These are phyloP conservation scores for Triticum timopheevii DNA, from an alignment of 176 grass and related monocot genomes.

Conservation along the genomic window DNA sequence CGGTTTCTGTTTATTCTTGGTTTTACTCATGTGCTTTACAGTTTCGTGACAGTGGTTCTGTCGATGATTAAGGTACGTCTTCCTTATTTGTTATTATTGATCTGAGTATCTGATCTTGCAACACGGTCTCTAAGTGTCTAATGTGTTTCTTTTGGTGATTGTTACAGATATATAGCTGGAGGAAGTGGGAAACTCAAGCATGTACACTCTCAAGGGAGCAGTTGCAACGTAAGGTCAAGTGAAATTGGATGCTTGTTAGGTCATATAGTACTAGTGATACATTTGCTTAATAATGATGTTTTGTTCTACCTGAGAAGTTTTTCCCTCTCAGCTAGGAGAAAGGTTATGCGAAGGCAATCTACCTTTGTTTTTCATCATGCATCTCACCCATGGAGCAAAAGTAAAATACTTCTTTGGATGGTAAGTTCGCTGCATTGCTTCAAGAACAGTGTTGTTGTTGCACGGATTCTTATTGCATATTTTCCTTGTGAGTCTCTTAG, in stretches of 20 bases:
- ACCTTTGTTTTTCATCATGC: slow-evolving; percentile 89
- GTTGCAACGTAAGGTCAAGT: slow-evolving; percentile 69
- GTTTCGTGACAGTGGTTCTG: slow-evolving; percentile 87
- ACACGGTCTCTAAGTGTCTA: neutral
- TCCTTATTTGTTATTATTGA: neutral
- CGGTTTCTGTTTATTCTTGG: slow-evolving; percentile 91
- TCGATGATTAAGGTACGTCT: slow-evolving; percentile 85
- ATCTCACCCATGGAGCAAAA: slow-evolving; percentile 99
- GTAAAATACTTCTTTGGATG: slow-evolving; percentile 96
- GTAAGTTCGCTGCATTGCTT: slow-evolving; percentile 28
- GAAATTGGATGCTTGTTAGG: neutral
- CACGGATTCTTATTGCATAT: neutral
- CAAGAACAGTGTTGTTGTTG: neutral
- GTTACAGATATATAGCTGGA: slow-evolving; percentile 95
- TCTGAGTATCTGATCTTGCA: neutral
- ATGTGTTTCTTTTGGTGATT: neutral
- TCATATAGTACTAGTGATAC: neutral
- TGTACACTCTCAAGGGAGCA: slow-evolving; percentile 57
- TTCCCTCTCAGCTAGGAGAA: slow-evolving; percentile 68
- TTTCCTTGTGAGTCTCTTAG: neutral
- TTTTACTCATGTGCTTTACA: slow-evolving; percentile 88
- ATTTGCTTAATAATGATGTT: neutral
- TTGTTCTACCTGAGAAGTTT: neutral
- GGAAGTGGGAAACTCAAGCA: slow-evolving; percentile 82
- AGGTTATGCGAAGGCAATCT: slow-evolving; percentile 80